A percentile compares a stretch with the other conserved stretches of the same genome.
These are phyloP conservation scores for Corymbia citriodora DNA, from an alignment of 441 rosid genomes.

Conservation along the genomic window DNA sequence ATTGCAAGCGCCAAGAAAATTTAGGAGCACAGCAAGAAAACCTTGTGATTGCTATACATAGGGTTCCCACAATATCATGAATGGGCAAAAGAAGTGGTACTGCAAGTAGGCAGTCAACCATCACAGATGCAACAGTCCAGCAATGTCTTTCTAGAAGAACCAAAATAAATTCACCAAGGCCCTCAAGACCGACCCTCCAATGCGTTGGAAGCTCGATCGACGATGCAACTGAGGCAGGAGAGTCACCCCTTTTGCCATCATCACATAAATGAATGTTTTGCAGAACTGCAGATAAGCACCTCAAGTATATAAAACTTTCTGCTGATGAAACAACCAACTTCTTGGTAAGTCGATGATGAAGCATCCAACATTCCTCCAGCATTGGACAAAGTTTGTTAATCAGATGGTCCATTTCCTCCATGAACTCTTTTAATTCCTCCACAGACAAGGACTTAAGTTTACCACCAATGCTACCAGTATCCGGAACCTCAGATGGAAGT, in stretches of 20 bases:
- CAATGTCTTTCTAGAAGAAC: constrained; percentile 48
- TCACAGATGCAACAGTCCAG: constrained; percentile 70
- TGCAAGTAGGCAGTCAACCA: constrained; percentile 68
- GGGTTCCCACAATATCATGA: constrained; percentile 28
- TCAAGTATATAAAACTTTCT: constrained; percentile 48
- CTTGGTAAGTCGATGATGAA: constrained; percentile 56
- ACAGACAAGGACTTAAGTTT: constrained; percentile 27
- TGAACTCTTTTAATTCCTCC: constrained; percentile 50
- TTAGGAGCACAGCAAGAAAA: constrained; percentile 63
- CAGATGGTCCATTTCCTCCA: constrained; percentile 44
- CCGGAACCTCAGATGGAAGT: constrained; percentile 22
- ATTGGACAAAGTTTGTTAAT: constrained; percentile 45
- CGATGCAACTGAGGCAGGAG: constrained; percentile 21
- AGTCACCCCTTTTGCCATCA: constrained; percentile 24
- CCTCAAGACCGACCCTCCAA: constrained; percentile 49
- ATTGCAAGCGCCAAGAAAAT: constrained; percentile 64
- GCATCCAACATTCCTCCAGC: constrained; percentile 60
- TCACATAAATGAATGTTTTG: constrained; percentile 27
- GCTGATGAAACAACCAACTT: constrained; percentile 52
- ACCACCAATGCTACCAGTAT: constrained; percentile 15
- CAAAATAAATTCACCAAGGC: constrained; percentile 43
- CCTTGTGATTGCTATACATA: constrained; percentile 45
- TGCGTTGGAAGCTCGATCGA: constrained; percentile 29
- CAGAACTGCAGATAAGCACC: constrained; percentile 47
- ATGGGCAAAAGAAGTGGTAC: constrained; percentile 43